Base-by-base conservation (phyloP, 1,139 yeast genomes). In the Scheffersomyces stambukii region DNA sequence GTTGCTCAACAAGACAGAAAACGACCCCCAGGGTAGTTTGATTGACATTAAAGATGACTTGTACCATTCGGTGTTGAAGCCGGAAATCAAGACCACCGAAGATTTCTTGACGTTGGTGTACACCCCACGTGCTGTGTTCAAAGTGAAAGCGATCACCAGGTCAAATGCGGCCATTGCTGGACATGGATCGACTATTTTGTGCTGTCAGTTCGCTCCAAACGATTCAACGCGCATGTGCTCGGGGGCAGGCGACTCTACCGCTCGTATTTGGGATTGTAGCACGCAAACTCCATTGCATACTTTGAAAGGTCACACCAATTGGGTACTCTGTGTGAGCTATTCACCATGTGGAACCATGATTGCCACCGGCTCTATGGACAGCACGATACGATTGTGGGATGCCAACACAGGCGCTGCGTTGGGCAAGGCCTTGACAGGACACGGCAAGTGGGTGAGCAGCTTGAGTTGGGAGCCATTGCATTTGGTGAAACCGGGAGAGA, bases 231-330 rank as follows among this genome's bases (percentile, higher is more conserved):
- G 89, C 42, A 78, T 91, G 81, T 93, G 86, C 26, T 82, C 96
- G 0, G 99, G 98, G 25, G 88, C 96, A 6, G 99, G 99, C 25
- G 99, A 91, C 54, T 77, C 83, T 24, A 89, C 97, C n/a, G 97
- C 97, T 4, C 70, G 97, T 50, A 76, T 91, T 30, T 91, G 99
- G 99, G 97, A 89, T 57, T 84, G 96, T 55, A 83, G 86, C 48
- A 89, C 97, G 0, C 94, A 85, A 46, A 91, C 98, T 0, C 96
- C 96, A 4, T 63, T 79, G 49, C 72, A 76, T 37, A 85, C 95
- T 0, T 64, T 93, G 31, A 51, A 66, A 10, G 98, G 98, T 0
- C 99, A 91, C 50, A 64, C 77, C 11, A 88, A 88, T 59, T 93
- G 97, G 96, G 97, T 91, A 6, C 63, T 91, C 27, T 82, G 95